These are phyloP conservation scores for Schizophyllum amplum DNA, from an alignment of 1,284 basidiomycete genomes.

Conservation along the genomic window DNA sequence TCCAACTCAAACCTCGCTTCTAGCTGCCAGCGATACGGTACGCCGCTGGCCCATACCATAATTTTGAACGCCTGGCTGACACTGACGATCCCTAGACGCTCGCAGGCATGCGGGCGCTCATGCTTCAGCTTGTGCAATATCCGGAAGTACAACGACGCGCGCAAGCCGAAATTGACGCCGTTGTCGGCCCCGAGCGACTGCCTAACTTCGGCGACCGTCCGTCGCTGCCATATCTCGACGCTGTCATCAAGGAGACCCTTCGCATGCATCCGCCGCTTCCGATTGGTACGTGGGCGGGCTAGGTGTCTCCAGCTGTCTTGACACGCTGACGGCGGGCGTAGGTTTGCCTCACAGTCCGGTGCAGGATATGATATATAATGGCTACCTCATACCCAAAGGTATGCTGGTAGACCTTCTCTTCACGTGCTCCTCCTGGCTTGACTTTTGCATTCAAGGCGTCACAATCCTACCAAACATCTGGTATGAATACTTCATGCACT, in stretches of 20 bases:
- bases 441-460: background rate
- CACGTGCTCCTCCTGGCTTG: constrained; percentile 10
- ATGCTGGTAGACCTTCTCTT: constrained; percentile 16
- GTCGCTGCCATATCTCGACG: constrained; percentile 10
- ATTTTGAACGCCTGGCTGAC: background rate
- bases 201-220: constrained; percentile 9
- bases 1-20: background rate
- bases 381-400: constrained; percentile 31
- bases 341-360: background rate
- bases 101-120: constrained; percentile 6
- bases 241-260: constrained; percentile 12
- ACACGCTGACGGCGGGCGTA: too few relatives aligned
- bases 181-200: constrained; percentile 7
- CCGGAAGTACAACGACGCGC: constrained; percentile 10
- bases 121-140: constrained; percentile 9
- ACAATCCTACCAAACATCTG: constrained; percentile 22
- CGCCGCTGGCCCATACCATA: too few relatives aligned
- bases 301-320: too few relatives aligned
- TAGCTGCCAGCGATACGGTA: background rate
- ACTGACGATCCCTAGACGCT: constrained; percentile 2
- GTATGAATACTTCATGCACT: constrained; percentile 9
- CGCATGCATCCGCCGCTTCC: constrained; percentile 1
- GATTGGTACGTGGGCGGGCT: background rate
- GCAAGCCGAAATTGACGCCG: constrained; percentile 8
- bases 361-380: constrained; percentile 3